Percentiles rank a stretch among this genome's conserved stretches.
Evolutionary conservation across 1,139 yeast genomes (phyloP).

Genomic region (Saccharomyces hybrid): DNA sequence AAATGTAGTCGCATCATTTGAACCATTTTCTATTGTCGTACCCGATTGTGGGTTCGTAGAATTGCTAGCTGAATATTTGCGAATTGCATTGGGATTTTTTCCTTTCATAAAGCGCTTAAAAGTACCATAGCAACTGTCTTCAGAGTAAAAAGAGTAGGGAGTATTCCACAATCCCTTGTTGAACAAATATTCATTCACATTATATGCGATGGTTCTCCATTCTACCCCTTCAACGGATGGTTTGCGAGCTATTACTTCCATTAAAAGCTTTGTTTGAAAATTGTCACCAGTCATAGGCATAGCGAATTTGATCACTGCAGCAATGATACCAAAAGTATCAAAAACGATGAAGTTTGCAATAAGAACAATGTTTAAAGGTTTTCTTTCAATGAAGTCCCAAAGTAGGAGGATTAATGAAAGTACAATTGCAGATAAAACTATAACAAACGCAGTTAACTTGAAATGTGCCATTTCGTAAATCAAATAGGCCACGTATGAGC

Average conservation of each 20-base stretch:
- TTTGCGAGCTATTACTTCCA: background rate
- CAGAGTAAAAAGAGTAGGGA: background rate
- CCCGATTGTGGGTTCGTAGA: background rate
- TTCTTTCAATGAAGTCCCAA: background rate
- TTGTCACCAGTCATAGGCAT: background rate
- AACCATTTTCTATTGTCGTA: background rate
- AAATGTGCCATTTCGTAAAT: background rate
- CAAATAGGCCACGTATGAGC: background rate
- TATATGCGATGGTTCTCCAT: background rate
- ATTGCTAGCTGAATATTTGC: background rate
- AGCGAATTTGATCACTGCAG: background rate
- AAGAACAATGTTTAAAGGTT: background rate
- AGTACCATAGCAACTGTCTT: background rate
- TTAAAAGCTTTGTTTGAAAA: background rate
- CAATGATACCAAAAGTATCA: background rate
- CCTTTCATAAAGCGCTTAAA: background rate
- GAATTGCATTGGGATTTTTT: background rate
- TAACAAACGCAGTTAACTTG: background rate
- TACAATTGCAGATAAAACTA: background rate
- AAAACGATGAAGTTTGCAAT: background rate
- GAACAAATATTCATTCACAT: background rate
- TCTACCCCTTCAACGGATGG: background rate
- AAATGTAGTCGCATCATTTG: background rate
- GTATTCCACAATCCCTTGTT: background rate
- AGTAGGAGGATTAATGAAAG: background rate